Percentiles rank a stretch among this genome's conserved stretches.
These are phyloP conservation scores for Cercospora sp. DNA, from an alignment of 2,329 filamentous ascomycete genomes.

Conservation along the genomic window DNA sequence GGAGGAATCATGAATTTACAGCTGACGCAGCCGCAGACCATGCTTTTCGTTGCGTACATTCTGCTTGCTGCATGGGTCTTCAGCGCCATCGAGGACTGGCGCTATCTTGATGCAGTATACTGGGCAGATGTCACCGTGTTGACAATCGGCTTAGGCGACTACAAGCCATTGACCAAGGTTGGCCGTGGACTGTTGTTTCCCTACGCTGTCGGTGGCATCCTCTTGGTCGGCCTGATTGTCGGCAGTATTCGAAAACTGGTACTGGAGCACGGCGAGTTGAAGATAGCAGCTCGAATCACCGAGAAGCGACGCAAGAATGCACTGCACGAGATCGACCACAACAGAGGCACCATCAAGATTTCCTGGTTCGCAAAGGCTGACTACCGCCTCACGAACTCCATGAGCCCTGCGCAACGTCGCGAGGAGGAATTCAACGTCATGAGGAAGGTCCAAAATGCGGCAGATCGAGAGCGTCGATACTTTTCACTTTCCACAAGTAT, in stretches of 20 bases:
- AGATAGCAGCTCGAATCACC: slow-evolving; percentile 52
- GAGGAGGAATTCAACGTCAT: slow-evolving; percentile 54
- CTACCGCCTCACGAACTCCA: slow-evolving; percentile 46
- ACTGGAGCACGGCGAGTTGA: slow-evolving; percentile 53
- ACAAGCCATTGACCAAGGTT: slow-evolving; percentile 51
- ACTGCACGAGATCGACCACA: slow-evolving; percentile 42
- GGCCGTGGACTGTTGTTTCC: slow-evolving; percentile 56
- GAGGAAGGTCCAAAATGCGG: slow-evolving; percentile 47
- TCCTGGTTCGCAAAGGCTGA: slow-evolving; percentile 43
- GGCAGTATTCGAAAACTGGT: slow-evolving; percentile 54
- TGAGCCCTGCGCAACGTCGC: slow-evolving; percentile 41
- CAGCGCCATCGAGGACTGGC: slow-evolving; percentile 54
- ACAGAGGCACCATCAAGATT: slow-evolving; percentile 46
- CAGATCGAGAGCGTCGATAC: slow-evolving; percentile 46
- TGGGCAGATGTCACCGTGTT: slow-evolving; percentile 59
- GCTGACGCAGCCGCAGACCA: slow-evolving; percentile 43
- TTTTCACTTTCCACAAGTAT: slow-evolving; percentile 43
- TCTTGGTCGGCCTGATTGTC: slow-evolving; percentile 57
- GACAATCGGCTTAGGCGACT: slow-evolving; percentile 57
- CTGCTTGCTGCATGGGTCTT: slow-evolving; percentile 51
- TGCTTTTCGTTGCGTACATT: slow-evolving; percentile 51
- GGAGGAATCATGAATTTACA: no score
- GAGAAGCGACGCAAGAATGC: slow-evolving; percentile 51
- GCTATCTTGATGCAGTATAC: slow-evolving; percentile 56
- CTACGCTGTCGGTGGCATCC: slow-evolving; percentile 56